Percentiles rank a stretch among this genome's conserved stretches.
These are phyloP conservation scores for Pyricularia sp. DNA, from an alignment of 2,329 filamentous ascomycete genomes.

Conservation along the genomic window DNA sequence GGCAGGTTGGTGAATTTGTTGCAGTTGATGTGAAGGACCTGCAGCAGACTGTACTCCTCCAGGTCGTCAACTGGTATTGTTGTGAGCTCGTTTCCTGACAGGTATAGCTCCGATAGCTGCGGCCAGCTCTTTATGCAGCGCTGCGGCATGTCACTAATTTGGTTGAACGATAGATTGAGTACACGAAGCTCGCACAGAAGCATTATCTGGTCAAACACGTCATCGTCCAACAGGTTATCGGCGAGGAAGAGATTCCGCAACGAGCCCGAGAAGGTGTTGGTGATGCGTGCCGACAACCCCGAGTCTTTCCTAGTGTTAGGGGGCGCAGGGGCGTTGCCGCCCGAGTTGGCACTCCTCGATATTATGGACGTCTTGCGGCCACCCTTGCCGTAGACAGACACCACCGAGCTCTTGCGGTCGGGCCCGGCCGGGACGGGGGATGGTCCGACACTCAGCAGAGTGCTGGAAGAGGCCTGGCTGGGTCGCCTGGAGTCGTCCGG, in stretches of 20 bases:
- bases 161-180: constrained; percentile 91
- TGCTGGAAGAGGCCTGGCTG: constrained; percentile 70
- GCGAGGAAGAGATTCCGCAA: constrained; percentile 79
- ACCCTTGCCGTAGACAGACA: constrained; percentile 69
- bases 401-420: constrained; percentile 74
- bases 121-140: constrained; percentile 84
- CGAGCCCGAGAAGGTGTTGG: constrained; percentile 81
- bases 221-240: constrained; percentile 89
- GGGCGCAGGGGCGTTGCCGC: constrained; percentile 41
- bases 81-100: constrained; percentile 91
- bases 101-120: constrained; percentile 80
- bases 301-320: constrained; percentile 73
- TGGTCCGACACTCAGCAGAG: constrained; percentile 64
- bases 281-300: constrained; percentile 66
- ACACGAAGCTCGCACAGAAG: constrained; percentile 75
- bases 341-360: constrained; percentile 47
- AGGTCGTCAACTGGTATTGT: constrained; percentile 88
- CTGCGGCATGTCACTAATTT: constrained; percentile 84
- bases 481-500: constrained; percentile 55
- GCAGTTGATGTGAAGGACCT: constrained; percentile 88
- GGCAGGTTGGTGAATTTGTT: constrained; percentile 97
- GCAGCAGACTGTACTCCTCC: constrained; percentile 78
- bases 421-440: constrained; percentile 52
- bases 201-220: constrained; percentile 86
- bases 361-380: constrained; percentile 80